These are phyloP conservation scores for Tolypocladium sp. DNA, from an alignment of 2,329 filamentous ascomycete species.

Conservation along the genomic window DNA sequence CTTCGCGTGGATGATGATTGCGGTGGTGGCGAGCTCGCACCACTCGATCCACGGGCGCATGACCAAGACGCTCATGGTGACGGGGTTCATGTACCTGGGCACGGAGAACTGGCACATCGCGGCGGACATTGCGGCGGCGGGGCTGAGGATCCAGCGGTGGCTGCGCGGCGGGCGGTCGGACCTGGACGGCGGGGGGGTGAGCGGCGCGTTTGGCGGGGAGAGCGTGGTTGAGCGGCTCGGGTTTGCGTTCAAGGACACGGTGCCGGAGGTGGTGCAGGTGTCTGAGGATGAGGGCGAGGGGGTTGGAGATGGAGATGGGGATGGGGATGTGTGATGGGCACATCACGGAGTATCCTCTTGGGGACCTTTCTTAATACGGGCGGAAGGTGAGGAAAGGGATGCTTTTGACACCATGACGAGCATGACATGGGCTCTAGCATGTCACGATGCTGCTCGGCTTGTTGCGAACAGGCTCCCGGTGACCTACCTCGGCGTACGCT, in stretches of 20 bases:
- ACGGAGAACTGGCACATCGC: constrained; percentile 40
- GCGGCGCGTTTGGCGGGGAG: constrained; percentile 12
- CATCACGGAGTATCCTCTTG: too few species aligned
- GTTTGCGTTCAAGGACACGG: constrained; percentile 14
- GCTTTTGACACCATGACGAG: too few species aligned
- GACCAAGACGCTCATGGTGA: constrained; percentile 34
- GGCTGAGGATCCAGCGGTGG: constrained; percentile 33
- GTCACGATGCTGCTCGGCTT: background rate
- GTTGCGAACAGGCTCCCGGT: background rate
- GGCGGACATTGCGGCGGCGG: constrained; percentile 23
- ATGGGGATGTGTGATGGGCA: too few species aligned
- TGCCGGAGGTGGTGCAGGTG: constrained; percentile 10
- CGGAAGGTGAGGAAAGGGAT: too few species aligned
- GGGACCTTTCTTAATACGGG: too few species aligned
- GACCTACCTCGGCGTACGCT: background rate
- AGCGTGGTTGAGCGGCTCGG: constrained; percentile 14
- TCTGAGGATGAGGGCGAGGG: background rate
- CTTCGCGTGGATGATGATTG: constrained; percentile 37
- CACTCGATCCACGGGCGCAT: constrained; percentile 30
- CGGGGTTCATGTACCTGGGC: constrained; percentile 33
- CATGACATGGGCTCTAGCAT: background rate
- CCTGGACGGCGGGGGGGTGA: constrained; percentile 4
- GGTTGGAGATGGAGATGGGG: background rate
- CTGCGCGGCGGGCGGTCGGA: constrained; percentile 15
- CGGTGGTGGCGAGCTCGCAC: constrained; percentile 29